Evolutionary conservation across 73 alveolate genomes (phyloP).

Genomic region (Tetrahymena borealis): DNA sequence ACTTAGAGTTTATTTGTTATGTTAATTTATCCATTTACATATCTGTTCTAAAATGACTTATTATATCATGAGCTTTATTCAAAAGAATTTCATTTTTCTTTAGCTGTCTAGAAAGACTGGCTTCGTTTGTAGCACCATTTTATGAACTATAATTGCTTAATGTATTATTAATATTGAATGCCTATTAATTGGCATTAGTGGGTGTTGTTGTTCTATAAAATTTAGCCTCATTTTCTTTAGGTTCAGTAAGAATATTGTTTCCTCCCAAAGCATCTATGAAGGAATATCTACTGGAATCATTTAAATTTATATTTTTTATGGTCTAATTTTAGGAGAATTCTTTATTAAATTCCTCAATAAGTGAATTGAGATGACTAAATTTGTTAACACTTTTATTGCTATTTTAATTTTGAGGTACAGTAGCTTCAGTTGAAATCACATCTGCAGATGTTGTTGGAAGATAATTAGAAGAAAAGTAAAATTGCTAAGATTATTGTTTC

Average conservation of each 20-base stretch:
- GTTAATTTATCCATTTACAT: not conserved
- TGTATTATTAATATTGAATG: not conserved
- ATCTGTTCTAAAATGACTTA: not conserved
- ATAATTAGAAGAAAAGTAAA: not conserved
- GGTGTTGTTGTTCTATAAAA: not conserved
- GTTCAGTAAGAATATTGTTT: not conserved
- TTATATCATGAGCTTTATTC: not conserved
- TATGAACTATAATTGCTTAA: not conserved
- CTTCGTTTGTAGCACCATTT: not conserved
- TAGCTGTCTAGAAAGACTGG: not conserved
- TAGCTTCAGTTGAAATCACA: not conserved
- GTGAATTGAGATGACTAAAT: not conserved
- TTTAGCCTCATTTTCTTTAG: not conserved
- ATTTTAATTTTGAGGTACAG: not conserved
- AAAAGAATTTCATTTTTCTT: not conserved
- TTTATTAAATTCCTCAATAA: not conserved
- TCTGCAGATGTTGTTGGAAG: not conserved
- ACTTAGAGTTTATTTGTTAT: not conserved
- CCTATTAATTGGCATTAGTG: not conserved
- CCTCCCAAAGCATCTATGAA: not conserved
- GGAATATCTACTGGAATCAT: not conserved
- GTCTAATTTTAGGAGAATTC: not conserved
- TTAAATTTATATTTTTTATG: not conserved
- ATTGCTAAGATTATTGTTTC: not conserved
- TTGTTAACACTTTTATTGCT: not conserved